A percentile compares a stretch with the other conserved stretches of the same genome.
Conservation (phyloP, 495 filamentous ascomycete species). For the Tuber magnatum region DNA sequence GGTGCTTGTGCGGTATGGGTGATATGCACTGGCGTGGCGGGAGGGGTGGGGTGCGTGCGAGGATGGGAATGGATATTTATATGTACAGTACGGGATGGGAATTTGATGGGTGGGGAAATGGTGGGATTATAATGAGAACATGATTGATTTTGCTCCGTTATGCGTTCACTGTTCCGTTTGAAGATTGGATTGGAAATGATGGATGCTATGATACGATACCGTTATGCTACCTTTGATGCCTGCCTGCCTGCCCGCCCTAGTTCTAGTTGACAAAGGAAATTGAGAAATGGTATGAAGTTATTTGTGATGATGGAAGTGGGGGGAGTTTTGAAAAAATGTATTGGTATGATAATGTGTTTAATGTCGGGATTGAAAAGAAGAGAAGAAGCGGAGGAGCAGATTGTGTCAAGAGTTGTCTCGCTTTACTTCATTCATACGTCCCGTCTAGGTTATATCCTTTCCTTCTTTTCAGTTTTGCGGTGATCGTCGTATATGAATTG, state of each 20-base stretch:
- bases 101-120: not conserved
- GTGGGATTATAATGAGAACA: not conserved
- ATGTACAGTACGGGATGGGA: not conserved
- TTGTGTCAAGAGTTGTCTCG: slow-evolving; percentile 3
- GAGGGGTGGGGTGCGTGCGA: no score
- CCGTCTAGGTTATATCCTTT: not conserved
- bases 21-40: no score
- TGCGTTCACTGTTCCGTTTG: not conserved
- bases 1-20: no score
- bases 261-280: not conserved
- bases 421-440: slow-evolving; percentile 6
- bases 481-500: not conserved
- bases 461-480: slow-evolving; percentile 4
- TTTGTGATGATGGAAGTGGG: not conserved
- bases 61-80: no score
- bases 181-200: slow-evolving; percentile 7
- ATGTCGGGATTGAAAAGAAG: not conserved
- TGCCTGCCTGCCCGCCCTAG: not conserved
- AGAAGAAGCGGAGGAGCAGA: not conserved
- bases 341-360: not conserved
- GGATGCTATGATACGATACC: not conserved
- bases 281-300: not conserved
- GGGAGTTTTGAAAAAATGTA: no score
- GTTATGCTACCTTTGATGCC: slow-evolving; percentile 3
- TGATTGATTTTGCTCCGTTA: no score